Conservation (phyloP, 768 basidiomycete species). For the Boletellus ananiceps region DNA sequence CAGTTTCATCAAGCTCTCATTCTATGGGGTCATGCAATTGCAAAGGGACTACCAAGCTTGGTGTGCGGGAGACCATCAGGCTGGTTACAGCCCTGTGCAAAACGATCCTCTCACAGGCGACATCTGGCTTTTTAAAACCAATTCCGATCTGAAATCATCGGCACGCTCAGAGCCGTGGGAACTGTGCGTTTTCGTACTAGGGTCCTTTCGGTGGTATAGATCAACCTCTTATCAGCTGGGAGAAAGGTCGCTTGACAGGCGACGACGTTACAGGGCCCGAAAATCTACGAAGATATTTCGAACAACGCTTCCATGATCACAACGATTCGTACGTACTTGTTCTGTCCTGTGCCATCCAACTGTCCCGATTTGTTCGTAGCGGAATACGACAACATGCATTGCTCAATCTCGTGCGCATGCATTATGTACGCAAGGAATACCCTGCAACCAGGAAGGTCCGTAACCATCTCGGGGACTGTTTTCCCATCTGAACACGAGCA, state of each 20-base stretch:
- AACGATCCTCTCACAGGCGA: constrained; percentile 53
- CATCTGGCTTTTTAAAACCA: constrained; percentile 54
- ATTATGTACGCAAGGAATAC: constrained; percentile 66
- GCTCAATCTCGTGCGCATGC: constrained; percentile 72
- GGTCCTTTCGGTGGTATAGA: background rate
- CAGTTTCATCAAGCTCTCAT: constrained; percentile 73
- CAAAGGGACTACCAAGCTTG: constrained; percentile 64
- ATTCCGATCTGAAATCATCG: constrained; percentile 60
- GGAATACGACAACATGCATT: constrained; percentile 78
- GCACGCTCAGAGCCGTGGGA: constrained; percentile 59
- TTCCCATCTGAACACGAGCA: constrained; percentile 1
- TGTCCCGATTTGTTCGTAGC: constrained; percentile 33
- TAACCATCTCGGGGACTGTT: background rate
- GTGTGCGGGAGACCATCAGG: constrained; percentile 45
- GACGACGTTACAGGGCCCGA: constrained; percentile 69
- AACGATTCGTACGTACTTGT: constrained; percentile 66
- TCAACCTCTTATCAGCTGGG: constrained; percentile 46
- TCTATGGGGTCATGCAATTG: constrained; percentile 62
- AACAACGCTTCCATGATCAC: constrained; percentile 77
- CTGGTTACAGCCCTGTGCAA: constrained; percentile 45
- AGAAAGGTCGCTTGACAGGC: constrained; percentile 57
- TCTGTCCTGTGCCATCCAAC: background rate
- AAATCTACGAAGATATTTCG: constrained; percentile 73
- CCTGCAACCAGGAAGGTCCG: constrained; percentile 63
- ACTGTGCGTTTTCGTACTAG: constrained; percentile 38